phyloP scores from a whole-genome alignment of 805 yeast genomes.

The Lipomyces anomalus region DNA sequence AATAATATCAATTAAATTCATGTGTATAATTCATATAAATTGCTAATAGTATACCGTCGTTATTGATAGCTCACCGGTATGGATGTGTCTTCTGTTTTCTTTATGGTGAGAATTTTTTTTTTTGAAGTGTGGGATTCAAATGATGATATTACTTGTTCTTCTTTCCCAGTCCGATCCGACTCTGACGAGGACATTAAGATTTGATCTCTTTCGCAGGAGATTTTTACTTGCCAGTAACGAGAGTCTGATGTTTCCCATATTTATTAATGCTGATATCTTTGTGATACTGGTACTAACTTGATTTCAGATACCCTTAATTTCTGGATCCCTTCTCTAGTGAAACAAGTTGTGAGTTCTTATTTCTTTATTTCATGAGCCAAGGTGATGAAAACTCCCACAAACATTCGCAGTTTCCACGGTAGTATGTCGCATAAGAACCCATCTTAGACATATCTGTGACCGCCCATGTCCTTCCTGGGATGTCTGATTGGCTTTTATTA shows the following conservation, averaged over 20 bases:
- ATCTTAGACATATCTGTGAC: constrained; percentile 25
- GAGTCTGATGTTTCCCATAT: constrained; percentile 17
- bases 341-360: neutral
- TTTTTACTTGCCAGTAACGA: constrained; percentile 25
- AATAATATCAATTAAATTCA: no score
- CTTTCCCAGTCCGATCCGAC: constrained; percentile 26
- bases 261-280: neutral
- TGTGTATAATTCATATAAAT: no score
- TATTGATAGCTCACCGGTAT: no score
- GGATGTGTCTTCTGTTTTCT: no score
- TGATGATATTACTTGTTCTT: constrained; percentile 8
- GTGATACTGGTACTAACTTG: neutral
- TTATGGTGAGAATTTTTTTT: neutral
- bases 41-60: no score
- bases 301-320: no score
- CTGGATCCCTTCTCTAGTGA: no score
- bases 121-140: neutral
- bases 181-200: constrained; percentile 23
- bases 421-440: constrained; percentile 26
- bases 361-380: neutral
- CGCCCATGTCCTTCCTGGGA: constrained; percentile 27
- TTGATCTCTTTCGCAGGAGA: constrained; percentile 23
- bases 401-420: constrained; percentile 28
- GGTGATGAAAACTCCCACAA: constrained; percentile 21
- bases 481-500: constrained; percentile 15